Conservation (phyloP, 2,329 filamentous ascomycete species). For the Scleromitrula shiraiana region DNA sequence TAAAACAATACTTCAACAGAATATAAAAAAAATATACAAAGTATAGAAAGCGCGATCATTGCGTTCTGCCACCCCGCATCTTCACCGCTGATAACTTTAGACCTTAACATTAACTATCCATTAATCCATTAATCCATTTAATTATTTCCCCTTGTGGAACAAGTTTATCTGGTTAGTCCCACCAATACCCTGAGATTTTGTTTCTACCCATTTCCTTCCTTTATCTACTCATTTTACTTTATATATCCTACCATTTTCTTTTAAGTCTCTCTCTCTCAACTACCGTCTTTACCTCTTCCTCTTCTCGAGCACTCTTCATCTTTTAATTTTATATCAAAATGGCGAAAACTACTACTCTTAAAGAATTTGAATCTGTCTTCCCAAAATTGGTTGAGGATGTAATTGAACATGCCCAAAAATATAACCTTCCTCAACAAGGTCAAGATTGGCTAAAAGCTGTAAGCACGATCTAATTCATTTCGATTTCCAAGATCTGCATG, state of each 20-base stretch:
- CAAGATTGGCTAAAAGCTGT: slow-evolving; percentile 70
- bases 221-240: background rate
- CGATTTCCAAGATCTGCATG: background rate
- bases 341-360: slow-evolving; percentile 66
- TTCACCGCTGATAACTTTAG: slow-evolving; percentile 8
- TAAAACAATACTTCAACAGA: no score
- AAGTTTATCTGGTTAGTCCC: background rate
- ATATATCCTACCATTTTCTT: background rate
- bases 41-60: slow-evolving; percentile 9
- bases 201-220: background rate
- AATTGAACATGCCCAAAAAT: slow-evolving; percentile 67
- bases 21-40: no score
- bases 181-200: background rate
- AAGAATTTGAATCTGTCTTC: slow-evolving; percentile 87
- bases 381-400: slow-evolving; percentile 78
- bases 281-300: background rate
- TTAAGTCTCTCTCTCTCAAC: background rate
- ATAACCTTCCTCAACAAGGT: slow-evolving; percentile 75
- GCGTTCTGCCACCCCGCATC: slow-evolving; percentile 10
- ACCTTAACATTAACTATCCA: no score
- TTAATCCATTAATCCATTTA: background rate
- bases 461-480: slow-evolving; percentile 8
- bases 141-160: background rate
- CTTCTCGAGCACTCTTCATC: background rate
- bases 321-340: slow-evolving; percentile 33